Percentiles rank a stretch among this genome's conserved stretches.
These are phyloP conservation scores for Cladophialophora bantiana DNA, from an alignment of 2,329 filamentous ascomycete genomes.

Conservation along the genomic window DNA sequence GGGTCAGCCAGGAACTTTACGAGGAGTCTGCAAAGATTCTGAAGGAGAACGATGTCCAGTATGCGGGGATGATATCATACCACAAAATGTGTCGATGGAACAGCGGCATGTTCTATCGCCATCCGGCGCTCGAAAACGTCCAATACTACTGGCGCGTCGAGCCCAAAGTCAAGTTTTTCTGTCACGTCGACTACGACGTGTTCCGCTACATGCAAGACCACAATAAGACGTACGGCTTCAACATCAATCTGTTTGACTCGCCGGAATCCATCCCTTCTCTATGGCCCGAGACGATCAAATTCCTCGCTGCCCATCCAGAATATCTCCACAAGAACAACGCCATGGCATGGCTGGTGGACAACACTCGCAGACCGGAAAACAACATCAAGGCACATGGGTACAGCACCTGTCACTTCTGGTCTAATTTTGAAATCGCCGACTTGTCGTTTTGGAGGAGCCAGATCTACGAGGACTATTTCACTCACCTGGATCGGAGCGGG, in stretches of 20 bases:
- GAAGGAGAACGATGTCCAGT: constrained; percentile 85
- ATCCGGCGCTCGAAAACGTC: constrained; percentile 80
- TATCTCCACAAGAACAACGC: constrained; percentile 85
- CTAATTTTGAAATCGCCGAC: constrained; percentile 96
- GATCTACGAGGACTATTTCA: constrained; percentile 93
- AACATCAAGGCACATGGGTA: constrained; percentile 86
- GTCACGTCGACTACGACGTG: constrained; percentile 96
- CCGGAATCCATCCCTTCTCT: constrained; percentile 84
- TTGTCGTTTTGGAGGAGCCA: constrained; percentile 91
- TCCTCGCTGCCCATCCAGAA: constrained; percentile 82
- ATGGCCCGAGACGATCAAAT: constrained; percentile 96
- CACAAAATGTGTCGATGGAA: constrained; percentile 99
- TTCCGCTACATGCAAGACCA: constrained; percentile 98
- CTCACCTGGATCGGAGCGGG: constrained; percentile 89
- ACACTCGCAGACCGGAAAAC: constrained; percentile 76
- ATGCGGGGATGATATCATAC: constrained; percentile 86
- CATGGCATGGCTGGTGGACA: constrained; percentile 85
- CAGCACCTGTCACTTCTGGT: constrained; percentile 99
- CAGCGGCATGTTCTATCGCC: constrained; percentile 96
- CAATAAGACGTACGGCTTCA: constrained; percentile 99
- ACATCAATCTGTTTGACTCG: constrained; percentile 94
- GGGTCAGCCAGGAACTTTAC: constrained; percentile 90
- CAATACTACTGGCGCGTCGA: constrained; percentile 99
- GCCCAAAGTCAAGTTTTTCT: constrained; percentile 99
- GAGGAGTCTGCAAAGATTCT: constrained; percentile 83